These are phyloP conservation scores for Rhizopogon sp. DNA, from an alignment of 768 basidiomycete genomes.

Conservation along the genomic window DNA sequence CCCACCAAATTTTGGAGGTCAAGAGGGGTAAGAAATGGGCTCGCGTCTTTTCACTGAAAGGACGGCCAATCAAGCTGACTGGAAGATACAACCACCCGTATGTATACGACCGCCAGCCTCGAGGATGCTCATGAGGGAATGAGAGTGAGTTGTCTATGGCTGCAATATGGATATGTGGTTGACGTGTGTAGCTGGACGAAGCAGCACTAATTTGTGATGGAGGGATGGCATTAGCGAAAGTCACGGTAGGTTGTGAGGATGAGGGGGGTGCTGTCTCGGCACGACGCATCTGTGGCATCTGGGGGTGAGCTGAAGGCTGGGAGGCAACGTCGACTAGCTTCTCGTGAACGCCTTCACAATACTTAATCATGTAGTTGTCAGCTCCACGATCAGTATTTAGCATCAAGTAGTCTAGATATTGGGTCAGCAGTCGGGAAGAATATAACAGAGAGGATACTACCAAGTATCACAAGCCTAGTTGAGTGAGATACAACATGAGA, in stretches of 20 bases:
- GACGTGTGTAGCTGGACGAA: slow-evolving; percentile 45
- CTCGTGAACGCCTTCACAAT: slow-evolving; percentile 77
- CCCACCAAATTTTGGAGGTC: slow-evolving; percentile 87
- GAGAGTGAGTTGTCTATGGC: slow-evolving; percentile 93
- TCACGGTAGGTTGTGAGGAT: slow-evolving; percentile 34
- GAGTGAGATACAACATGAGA: slow-evolving; percentile 2
- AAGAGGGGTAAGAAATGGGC: slow-evolving; percentile 78
- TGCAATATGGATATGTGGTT: slow-evolving; percentile 85
- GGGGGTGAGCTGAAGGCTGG: slow-evolving; percentile 55
- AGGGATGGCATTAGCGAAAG: slow-evolving; percentile 34
- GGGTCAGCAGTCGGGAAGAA: slow-evolving; percentile 3
- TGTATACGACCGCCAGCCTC: slow-evolving; percentile 74
- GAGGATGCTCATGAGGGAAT: slow-evolving; percentile 88
- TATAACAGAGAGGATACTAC: slow-evolving; percentile 28
- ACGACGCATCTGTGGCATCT: slow-evolving; percentile 68
- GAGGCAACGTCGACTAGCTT: slow-evolving; percentile 80
- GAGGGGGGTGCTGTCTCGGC: slow-evolving; percentile 31
- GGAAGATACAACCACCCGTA: slow-evolving; percentile 89
- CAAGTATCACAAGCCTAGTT: slow-evolving; percentile 74
- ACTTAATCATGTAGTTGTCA: slow-evolving; percentile 93
- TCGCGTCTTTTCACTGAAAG: slow-evolving; percentile 80
- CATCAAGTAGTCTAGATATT: slow-evolving; percentile 74
- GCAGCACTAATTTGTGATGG: slow-evolving; percentile 27
- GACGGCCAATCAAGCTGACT: slow-evolving; percentile 78
- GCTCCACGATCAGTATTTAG: slow-evolving; percentile 85